Conservation (phyloP, 305 asterid genomes). For the Fraxinus floribunda region DNA sequence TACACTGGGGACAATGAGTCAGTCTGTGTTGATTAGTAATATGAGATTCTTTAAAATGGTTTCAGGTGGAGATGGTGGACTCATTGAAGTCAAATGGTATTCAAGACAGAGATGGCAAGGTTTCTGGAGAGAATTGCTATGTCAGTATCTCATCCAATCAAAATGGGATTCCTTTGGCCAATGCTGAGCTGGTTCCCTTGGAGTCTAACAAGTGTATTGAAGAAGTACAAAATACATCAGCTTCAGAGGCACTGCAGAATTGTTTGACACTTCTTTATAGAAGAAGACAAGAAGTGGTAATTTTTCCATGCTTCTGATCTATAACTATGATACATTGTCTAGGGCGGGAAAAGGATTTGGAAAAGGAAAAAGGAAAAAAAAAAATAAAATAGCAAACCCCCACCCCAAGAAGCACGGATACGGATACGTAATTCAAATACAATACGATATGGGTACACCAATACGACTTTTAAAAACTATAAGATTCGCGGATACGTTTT, state of each 20-base stretch:
- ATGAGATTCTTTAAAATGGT: slow-evolving; percentile 5
- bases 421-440: neutral
- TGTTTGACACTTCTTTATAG: slow-evolving; percentile 33
- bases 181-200: neutral
- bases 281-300: slow-evolving; percentile 38
- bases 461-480: neutral
- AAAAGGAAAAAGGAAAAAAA: neutral
- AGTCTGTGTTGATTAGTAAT: neutral
- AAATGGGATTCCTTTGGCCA: slow-evolving; percentile 14
- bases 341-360: neutral
- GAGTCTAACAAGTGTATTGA: slow-evolving; percentile 9
- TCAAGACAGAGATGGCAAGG: slow-evolving; percentile 14
- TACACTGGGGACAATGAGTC: neutral
- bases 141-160: slow-evolving; percentile 18
- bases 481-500: neutral
- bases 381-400: neutral
- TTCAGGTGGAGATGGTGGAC: slow-evolving; percentile 25
- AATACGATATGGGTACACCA: neutral
- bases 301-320: neutral
- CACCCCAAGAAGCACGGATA: neutral
- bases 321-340: neutral
- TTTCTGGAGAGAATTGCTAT: slow-evolving; percentile 13
- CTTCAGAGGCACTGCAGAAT: slow-evolving; percentile 27
- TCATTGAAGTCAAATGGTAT: slow-evolving; percentile 11
- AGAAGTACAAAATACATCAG: slow-evolving; percentile 11